Evolutionary conservation across 2,329 filamentous ascomycete species (phyloP).

Genomic region (Chrysoporthe austroafricana): DNA sequence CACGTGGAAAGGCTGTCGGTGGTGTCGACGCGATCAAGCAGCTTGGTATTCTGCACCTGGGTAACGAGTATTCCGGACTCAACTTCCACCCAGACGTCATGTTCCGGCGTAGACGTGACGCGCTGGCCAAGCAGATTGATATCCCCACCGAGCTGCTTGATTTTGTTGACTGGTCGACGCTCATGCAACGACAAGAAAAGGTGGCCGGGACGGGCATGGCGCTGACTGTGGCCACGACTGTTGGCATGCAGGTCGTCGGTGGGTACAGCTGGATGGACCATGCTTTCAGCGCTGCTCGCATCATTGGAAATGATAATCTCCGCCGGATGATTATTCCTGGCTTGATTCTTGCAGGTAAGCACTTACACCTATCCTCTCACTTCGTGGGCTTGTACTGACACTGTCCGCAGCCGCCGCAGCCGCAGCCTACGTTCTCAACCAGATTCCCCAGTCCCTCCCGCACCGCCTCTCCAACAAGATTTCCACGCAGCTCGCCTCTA

Average conservation of each 20-base stretch:
- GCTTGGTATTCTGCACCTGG: slow-evolving; percentile 84
- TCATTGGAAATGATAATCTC: slow-evolving; percentile 81
- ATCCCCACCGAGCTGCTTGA: slow-evolving; percentile 88
- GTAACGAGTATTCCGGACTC: slow-evolving; percentile 82
- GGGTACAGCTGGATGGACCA: slow-evolving; percentile 90
- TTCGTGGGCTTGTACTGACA: slow-evolving; percentile 38
- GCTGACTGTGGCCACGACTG: slow-evolving; percentile 83
- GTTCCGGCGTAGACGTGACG: slow-evolving; percentile 85
- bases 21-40: slow-evolving; percentile 89
- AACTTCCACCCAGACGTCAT: slow-evolving; percentile 91
- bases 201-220: slow-evolving; percentile 93
- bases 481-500: slow-evolving; percentile 73
- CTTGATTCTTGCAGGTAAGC: slow-evolving; percentile 77
- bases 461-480: slow-evolving; percentile 85
- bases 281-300: slow-evolving; percentile 75
- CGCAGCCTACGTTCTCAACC: slow-evolving; percentile 78
- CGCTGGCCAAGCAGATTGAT: slow-evolving; percentile 81
- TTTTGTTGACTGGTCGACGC: slow-evolving; percentile 84
- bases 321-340: slow-evolving; percentile 81
- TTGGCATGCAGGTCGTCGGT: slow-evolving; percentile 80
- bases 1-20: slow-evolving; percentile 74
- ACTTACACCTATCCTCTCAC: slow-evolving; percentile 15
- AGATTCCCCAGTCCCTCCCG: slow-evolving; percentile 88
- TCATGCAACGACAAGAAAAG: slow-evolving; percentile 93
- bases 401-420: slow-evolving; percentile 66